These are phyloP conservation scores for Stenogyne calaminthoides DNA, from an alignment of 305 asterid genomes.

Conservation along the genomic window DNA sequence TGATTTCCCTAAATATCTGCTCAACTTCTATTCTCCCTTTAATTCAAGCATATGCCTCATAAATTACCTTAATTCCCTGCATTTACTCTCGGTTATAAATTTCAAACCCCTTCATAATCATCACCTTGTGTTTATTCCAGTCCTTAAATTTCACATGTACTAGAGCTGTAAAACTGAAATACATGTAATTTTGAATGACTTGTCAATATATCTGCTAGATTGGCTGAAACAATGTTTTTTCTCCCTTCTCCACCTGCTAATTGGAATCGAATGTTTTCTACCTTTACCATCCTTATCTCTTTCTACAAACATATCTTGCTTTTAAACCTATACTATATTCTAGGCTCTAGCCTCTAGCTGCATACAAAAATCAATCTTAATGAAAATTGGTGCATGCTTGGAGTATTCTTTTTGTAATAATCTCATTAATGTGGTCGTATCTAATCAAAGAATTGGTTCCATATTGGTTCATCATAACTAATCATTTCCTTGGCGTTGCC, in stretches of 20 bases:
- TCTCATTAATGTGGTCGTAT: slow-evolving; percentile 5
- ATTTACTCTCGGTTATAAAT: not conserved
- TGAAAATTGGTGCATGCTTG: not conserved
- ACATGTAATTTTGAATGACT: not conserved
- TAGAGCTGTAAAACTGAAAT: not conserved
- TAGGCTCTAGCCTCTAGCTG: no score
- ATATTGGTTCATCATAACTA: not conserved
- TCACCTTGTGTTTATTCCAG: not conserved
- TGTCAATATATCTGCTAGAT: not conserved
- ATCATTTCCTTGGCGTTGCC: not conserved
- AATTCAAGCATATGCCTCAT: not conserved
- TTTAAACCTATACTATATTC: not conserved
- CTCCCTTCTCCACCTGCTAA: not conserved
- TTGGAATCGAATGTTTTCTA: slow-evolving; percentile 13
- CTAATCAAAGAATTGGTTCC: not conserved
- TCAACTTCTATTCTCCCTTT: not conserved
- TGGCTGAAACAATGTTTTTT: not conserved
- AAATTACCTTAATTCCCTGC: slow-evolving; percentile 4
- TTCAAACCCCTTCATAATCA: no score
- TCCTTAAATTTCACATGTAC: no score
- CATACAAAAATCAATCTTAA: no score
- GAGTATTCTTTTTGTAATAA: not conserved
- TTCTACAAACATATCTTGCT: not conserved
- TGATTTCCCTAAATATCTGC: not conserved
- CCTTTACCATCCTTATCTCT: not conserved